A percentile compares a stretch with the other conserved stretches of the same genome.
Conservation (phyloP, 2,329 filamentous ascomycete species). For the Eurotiales sp. region DNA sequence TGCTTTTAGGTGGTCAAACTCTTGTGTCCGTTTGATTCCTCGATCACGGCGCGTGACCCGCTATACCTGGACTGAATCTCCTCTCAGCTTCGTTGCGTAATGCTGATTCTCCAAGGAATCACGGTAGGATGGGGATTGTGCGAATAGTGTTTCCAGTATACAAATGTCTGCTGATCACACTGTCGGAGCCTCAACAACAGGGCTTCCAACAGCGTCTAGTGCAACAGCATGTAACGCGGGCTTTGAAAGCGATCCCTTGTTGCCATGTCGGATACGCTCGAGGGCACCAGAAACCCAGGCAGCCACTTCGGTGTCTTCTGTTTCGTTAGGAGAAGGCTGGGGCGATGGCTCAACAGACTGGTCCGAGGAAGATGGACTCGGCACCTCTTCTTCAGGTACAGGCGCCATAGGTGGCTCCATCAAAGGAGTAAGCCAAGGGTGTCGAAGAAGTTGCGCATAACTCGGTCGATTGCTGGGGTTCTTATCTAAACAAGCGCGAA, state of each 20-base stretch:
- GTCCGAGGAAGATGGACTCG: conserved; percentile 12
- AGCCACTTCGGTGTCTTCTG: conserved; percentile 77
- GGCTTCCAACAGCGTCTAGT: conserved; percentile 62
- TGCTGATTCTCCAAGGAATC: too few relatives aligned
- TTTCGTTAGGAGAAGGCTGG: conserved; percentile 35
- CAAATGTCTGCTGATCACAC: not conserved
- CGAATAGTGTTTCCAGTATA: too few relatives aligned
- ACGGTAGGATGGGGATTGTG: too few relatives aligned
- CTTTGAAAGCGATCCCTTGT: conserved; percentile 54
- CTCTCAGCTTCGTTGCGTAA: too few relatives aligned
- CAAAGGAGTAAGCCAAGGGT: conserved; percentile 78
- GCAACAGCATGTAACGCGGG: conserved; percentile 87
- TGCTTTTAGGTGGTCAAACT: too few relatives aligned
- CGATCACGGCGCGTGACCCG: too few relatives aligned
- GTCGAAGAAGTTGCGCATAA: conserved; percentile 82
- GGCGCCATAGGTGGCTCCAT: conserved; percentile 71
- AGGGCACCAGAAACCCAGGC: conserved; percentile 76
- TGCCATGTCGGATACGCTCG: conserved; percentile 60
- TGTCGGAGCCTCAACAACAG: conserved; percentile 24
- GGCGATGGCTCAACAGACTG: conserved; percentile 27
- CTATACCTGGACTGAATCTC: too few relatives aligned
- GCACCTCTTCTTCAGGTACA: conserved; percentile 28
- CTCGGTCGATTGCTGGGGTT: conserved; percentile 88
- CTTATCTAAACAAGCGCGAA: conserved; percentile 86
- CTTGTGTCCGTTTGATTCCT: too few relatives aligned